phyloP scores from a whole-genome alignment of 2,329 filamentous ascomycete genomes.

The Amylocarpus encephaloides region DNA sequence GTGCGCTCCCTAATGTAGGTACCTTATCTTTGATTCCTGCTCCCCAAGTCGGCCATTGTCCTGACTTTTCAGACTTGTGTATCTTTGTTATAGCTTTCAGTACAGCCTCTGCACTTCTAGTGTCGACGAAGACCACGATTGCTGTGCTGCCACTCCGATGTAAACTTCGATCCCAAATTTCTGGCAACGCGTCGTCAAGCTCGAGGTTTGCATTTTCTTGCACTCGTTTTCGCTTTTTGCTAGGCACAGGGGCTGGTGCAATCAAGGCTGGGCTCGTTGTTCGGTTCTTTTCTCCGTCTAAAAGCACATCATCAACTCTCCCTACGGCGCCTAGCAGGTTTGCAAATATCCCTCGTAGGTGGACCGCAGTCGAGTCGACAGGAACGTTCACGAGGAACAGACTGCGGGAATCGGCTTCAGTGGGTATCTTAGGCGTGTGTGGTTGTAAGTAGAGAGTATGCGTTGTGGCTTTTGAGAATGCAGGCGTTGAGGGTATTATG shows the following conservation, averaged over 20 bases:
- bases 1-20: conserved; percentile 49
- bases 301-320: conserved; percentile 69
- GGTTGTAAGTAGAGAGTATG: conserved; percentile 85
- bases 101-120: conserved; percentile 66
- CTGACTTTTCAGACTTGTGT: conserved; percentile 47
- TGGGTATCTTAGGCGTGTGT: conserved; percentile 73
- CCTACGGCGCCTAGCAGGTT: conserved; percentile 69
- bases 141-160: conserved; percentile 72
- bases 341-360: conserved; percentile 70
- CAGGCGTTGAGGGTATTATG: conserved; percentile 38
- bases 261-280: conserved; percentile 1
- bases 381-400: conserved; percentile 91
- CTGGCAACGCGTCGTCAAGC: conserved; percentile 45
- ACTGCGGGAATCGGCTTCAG: conserved; percentile 66
- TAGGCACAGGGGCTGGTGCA: not conserved
- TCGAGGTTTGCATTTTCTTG: conserved; percentile 52
- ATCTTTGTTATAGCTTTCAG: conserved; percentile 67
- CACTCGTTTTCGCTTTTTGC: conserved; percentile 36
- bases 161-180: conserved; percentile 65
- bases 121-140: conserved; percentile 77
- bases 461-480: conserved; percentile 53
- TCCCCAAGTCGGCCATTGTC: conserved; percentile 59
- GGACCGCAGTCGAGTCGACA: conserved; percentile 70
- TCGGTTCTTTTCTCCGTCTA: conserved; percentile 55
- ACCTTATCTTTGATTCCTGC: conserved; percentile 51